Percentiles rank a stretch among this genome's conserved stretches.
Evolutionary conservation across 2,329 filamentous ascomycete genomes (phyloP).

Genomic region (Colletotrichum echinochloae): DNA sequence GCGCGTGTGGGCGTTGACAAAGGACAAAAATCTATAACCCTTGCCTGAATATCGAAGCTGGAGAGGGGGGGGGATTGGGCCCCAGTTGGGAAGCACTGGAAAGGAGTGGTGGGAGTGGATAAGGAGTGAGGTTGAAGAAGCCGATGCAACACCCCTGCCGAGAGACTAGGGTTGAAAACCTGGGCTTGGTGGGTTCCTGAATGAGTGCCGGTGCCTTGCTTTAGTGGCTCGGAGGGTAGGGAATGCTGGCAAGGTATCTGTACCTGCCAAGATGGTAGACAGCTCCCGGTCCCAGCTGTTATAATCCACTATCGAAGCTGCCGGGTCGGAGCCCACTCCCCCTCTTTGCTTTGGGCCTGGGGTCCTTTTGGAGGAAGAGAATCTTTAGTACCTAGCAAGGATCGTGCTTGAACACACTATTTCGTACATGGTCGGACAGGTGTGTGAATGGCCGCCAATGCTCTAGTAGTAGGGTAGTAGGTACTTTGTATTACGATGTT

Average conservation of each 20-base stretch:
- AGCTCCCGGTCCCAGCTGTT: not conserved
- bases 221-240: slow-evolving; percentile 33
- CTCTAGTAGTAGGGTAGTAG: too few relatives aligned
- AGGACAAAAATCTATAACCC: slow-evolving; percentile 30
- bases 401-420: slow-evolving; percentile 33
- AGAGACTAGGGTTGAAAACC: slow-evolving; percentile 28
- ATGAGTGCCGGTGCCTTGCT: slow-evolving; percentile 39
- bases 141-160: slow-evolving; percentile 22
- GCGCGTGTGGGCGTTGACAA: slow-evolving; percentile 24
- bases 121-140: slow-evolving; percentile 32
- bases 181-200: slow-evolving; percentile 37
- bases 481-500: slow-evolving; percentile 12
- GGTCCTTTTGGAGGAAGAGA: slow-evolving; percentile 18
- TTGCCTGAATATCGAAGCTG: slow-evolving; percentile 12
- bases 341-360: slow-evolving; percentile 23
- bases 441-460: slow-evolving; percentile 21
- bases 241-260: slow-evolving; percentile 23
- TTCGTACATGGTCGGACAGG: slow-evolving; percentile 18
- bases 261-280: slow-evolving; percentile 9
- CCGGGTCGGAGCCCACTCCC: slow-evolving; percentile 20
- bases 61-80: not conserved
- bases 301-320: slow-evolving; percentile 8
- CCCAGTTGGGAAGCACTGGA: slow-evolving; percentile 7
- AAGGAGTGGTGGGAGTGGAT: slow-evolving; percentile 13
- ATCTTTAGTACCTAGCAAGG: slow-evolving; percentile 15